Base-by-base conservation (phyloP, 1,284 basidiomycete species). In the Leccinum fallax region DNA sequence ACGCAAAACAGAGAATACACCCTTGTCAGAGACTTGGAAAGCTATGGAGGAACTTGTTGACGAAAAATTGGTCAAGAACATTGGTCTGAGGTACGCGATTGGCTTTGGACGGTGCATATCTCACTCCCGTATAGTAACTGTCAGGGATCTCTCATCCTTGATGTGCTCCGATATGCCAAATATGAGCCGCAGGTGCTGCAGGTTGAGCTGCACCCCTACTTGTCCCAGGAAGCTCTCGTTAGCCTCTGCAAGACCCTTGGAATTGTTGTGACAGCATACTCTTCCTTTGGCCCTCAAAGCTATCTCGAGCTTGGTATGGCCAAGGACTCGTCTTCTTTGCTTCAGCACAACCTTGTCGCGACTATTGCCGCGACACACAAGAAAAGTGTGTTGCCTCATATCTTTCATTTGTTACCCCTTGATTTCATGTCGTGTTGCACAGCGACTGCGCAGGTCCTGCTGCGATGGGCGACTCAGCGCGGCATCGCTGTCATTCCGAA, bases 401-500 rank as follows among this genome's bases (percentile, higher is more conserved):
- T 43, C 19, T 58, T 43, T 32, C 16, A 3, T 48, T 32, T 32
- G 8, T 7, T 51, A 4, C n/a, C 15, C 21, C 5, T 28, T 28
- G 26, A 21, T 49, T 28, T 55, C 34, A 26, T 58, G 62, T 65
- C 38, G 60, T 30, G 48, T 57, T 28, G 43, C 67, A 63, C 62
- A 86, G 85, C 81, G 55, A 71, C 81, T 38, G 85, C 85, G 8
- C 86, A 88, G 74, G 81, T 93, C 38, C 78, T 93, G 38, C 83
- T 94, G 62, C 86, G 90, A 66, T 93, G 91, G 91, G 86, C 89
- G 7, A 87, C 88, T 16, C 89, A 93, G 72, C 85, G 85, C 40
- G 87, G 85, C 7, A 81, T 94, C 63, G 89, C 89, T 46, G 89
- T 94, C 54, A 85, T 95, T 65, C 93, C 93, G 55, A 92, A 92